Conservation (phyloP, 805 yeast genomes). For the Candida nonsorbophila region DNA sequence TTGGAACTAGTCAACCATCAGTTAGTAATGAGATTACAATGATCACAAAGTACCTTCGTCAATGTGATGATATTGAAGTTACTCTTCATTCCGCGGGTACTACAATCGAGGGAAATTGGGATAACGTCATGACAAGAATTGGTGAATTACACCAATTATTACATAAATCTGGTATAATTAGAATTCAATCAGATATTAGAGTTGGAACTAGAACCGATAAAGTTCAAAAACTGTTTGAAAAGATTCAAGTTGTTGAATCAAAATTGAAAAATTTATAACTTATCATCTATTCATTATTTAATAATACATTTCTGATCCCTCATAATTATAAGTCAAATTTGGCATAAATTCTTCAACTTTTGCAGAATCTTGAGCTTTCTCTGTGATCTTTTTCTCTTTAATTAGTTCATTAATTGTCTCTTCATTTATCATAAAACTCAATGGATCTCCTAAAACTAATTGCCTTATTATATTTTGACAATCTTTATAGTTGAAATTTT, state of each 20-base stretch:
- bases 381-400: constrained; percentile 32
- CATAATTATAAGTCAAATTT: too few relatives aligned
- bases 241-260: constrained; percentile 57
- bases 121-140: constrained; percentile 72
- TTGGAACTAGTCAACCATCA: constrained; percentile 75
- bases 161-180: constrained; percentile 63
- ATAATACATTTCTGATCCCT: background rate
- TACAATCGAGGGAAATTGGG: constrained; percentile 91
- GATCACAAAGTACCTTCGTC: constrained; percentile 59
- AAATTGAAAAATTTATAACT: constrained; percentile 26
- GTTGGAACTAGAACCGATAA: constrained; percentile 83
- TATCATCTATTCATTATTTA: background rate
- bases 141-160: constrained; percentile 72
- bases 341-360: too few relatives aligned
- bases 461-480: constrained; percentile 50
- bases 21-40: constrained; percentile 77
- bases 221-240: constrained; percentile 65
- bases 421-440: constrained; percentile 50
- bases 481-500: constrained; percentile 45
- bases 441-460: constrained; percentile 53
- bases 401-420: constrained; percentile 35
- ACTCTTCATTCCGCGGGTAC: constrained; percentile 90
- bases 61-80: constrained; percentile 52
- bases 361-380: too few relatives aligned
- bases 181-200: constrained; percentile 83